Percentiles rank a stretch among this genome's conserved stretches.
These are phyloP conservation scores for Nepenthes mirabilis DNA, from an alignment of 148 eudicot genomes.

Conservation along the genomic window DNA sequence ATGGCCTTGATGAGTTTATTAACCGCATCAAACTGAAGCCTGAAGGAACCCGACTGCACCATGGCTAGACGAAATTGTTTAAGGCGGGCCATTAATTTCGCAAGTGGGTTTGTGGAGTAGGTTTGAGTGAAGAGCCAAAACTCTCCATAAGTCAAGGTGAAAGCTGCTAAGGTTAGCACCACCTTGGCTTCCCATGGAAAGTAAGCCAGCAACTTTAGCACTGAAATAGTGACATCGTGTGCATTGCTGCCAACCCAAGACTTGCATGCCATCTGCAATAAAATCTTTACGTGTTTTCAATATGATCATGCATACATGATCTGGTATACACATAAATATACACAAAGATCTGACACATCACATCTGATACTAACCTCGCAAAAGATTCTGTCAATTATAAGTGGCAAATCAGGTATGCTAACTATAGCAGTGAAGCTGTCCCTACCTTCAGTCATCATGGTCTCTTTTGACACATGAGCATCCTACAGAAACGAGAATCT, in stretches of 20 bases:
- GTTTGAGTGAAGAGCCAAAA: conserved; percentile 69
- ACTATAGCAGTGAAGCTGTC: too few species aligned
- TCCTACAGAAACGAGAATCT: too few species aligned
- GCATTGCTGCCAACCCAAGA: conserved; percentile 74
- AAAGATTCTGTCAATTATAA: too few species aligned
- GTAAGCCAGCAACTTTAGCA: conserved; percentile 51
- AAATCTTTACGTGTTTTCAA: too few species aligned
- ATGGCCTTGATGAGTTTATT: conserved; percentile 44
- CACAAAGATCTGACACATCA: too few species aligned
- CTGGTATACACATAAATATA: too few species aligned
- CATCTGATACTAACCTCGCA: too few species aligned
- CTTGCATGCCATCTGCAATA: conserved; percentile 77
- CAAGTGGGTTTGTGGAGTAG: conserved; percentile 42
- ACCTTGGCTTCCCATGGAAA: conserved; percentile 88
- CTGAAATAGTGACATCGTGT: conserved; percentile 60
- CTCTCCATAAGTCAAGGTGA: conserved; percentile 65
- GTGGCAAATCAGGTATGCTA: too few species aligned
- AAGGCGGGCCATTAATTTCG: conserved; percentile 68
- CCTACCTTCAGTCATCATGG: too few species aligned
- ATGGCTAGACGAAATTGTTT: conserved; percentile 61
- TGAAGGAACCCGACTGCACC: conserved; percentile 42
- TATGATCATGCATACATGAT: too few species aligned
- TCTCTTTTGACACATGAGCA: too few species aligned
- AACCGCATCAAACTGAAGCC: conserved; percentile 48
- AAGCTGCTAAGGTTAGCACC: conserved; percentile 60